phyloP scores from a whole-genome alignment of 371 early-diverging fungal species.

The Mucor irregularis region DNA sequence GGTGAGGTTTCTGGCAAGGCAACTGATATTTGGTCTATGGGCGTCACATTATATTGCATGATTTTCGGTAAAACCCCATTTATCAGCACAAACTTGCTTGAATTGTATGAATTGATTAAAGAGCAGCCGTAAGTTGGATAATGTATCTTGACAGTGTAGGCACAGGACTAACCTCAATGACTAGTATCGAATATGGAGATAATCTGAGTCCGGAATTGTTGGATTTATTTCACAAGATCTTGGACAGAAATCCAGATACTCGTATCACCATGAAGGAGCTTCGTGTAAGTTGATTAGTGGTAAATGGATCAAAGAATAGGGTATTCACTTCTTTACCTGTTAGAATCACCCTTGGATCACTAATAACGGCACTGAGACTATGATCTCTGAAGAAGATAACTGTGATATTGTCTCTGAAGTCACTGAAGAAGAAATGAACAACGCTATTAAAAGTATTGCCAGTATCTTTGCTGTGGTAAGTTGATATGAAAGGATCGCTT shows the following conservation, averaged over 20 bases:
- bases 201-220: constrained; percentile 32
- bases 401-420: constrained; percentile 67
- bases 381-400: constrained; percentile 80
- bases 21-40: constrained; percentile 99
- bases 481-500: no score
- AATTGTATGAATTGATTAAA: constrained; percentile 76
- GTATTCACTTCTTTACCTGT: no score
- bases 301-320: no score
- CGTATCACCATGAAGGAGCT: constrained; percentile 82
- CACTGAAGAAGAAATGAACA: constrained; percentile 82
- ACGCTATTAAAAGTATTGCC: constrained; percentile 73
- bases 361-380: constrained; percentile 59
- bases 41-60: constrained; percentile 94
- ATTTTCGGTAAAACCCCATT: constrained; percentile 92
- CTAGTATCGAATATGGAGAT: constrained; percentile 10
- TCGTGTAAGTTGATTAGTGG: constrained; percentile 45
- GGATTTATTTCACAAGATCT: constrained; percentile 68
- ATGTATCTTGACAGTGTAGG: background rate
- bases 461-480: constrained; percentile 55
- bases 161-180: no score
- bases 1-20: constrained; percentile 72
- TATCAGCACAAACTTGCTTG: constrained; percentile 65
- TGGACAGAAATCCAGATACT: constrained; percentile 79
- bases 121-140: constrained; percentile 42
- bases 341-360: constrained; percentile 89